Conservation (phyloP, 2,329 filamentous ascomycete genomes). For the Alternaria conjuncta region DNA sequence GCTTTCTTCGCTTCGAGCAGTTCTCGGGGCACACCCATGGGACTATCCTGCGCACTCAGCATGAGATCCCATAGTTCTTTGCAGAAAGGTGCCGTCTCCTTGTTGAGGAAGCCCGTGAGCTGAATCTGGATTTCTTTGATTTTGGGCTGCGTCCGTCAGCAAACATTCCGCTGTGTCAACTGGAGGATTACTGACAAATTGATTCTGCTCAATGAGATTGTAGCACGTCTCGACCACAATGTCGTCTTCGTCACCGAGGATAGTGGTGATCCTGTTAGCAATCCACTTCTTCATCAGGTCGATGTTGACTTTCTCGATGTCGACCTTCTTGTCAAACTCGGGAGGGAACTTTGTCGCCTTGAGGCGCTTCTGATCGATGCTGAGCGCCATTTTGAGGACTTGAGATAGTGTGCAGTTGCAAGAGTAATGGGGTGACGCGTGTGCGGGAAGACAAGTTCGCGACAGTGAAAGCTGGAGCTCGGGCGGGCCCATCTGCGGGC, state of each 20-base stretch:
- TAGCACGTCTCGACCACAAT: slow-evolving; percentile 87
- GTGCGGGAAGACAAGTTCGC: slow-evolving; percentile 4
- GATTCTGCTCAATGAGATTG: slow-evolving; percentile 72
- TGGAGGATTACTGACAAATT: slow-evolving; percentile 68
- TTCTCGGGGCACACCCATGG: slow-evolving; percentile 92
- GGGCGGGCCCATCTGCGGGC: slow-evolving; percentile 15
- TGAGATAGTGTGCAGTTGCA: slow-evolving; percentile 1
- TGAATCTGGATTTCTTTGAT: slow-evolving; percentile 96
- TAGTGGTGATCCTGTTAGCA: slow-evolving; percentile 81
- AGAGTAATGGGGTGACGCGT: slow-evolving; percentile 1
- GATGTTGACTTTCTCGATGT: slow-evolving; percentile 96
- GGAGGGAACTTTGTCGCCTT: slow-evolving; percentile 91
- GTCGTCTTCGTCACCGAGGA: slow-evolving; percentile 92
- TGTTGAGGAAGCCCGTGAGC: slow-evolving; percentile 92
- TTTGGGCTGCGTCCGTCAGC: slow-evolving; percentile 70
- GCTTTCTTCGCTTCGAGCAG: slow-evolving; percentile 94
- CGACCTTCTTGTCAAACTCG: slow-evolving; percentile 94
- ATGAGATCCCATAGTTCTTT: slow-evolving; percentile 93
- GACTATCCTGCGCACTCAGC: slow-evolving; percentile 85
- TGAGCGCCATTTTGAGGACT: slow-evolving; percentile 69
- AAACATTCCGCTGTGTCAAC: not conserved
- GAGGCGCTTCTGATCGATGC: slow-evolving; percentile 86
- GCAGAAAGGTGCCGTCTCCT: slow-evolving; percentile 87
- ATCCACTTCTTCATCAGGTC: slow-evolving; percentile 99
- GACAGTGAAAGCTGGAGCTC: slow-evolving; percentile 17